Evolutionary conservation across 73 alveolate genomes (phyloP), one percentile per base, ranked within the genome.

Genomic region (Tetrahymena thermophila): DNA sequence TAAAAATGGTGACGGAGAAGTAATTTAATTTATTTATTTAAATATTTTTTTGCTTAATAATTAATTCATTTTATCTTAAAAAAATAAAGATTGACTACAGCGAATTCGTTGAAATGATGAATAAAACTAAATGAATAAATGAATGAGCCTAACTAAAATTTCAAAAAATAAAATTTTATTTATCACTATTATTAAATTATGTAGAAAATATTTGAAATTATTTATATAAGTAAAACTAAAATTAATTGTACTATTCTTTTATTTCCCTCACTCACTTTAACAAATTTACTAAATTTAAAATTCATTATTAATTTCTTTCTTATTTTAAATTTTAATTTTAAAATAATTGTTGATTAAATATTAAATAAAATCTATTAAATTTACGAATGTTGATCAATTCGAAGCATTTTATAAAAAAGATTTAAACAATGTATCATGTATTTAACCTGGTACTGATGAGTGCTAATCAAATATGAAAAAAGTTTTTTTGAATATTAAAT

Each of bases 1-100:
- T 14, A 34, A 94, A 35, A 42, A 94, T 50, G 85, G 43, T 40
- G 93, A 43, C 50, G 93, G 96, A 50, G 96, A 94, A 94, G 85
- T 94, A 55, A 85, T 34, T 94, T 1, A 94, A 15, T 40, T 40
- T 15, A 40, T 40, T 40, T 40, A 37, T 37, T 37, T 37, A 37
- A 4, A 15, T 94, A 25, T 5, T 21, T 43, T 94, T 28, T 35
- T 31, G 19, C n/a, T 13, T 10, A 50, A 34, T 42, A 94, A 55
- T 84, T 17, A 94, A 17, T 15, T 23, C 14, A 25, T 40, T 71
- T 71, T 71, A 11, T 11, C 15, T 17, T 1, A 71, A 23, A 71
- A 23, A 71, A n/a, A 25, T 28, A 28, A 28, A 71, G 89, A 71
- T 71, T 71, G 89, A 71, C 37, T 71, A 71, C 89, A 71, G 89